Conservation (phyloP, 2,329 filamentous ascomycete genomes). For the Fusarium nelsonii region DNA sequence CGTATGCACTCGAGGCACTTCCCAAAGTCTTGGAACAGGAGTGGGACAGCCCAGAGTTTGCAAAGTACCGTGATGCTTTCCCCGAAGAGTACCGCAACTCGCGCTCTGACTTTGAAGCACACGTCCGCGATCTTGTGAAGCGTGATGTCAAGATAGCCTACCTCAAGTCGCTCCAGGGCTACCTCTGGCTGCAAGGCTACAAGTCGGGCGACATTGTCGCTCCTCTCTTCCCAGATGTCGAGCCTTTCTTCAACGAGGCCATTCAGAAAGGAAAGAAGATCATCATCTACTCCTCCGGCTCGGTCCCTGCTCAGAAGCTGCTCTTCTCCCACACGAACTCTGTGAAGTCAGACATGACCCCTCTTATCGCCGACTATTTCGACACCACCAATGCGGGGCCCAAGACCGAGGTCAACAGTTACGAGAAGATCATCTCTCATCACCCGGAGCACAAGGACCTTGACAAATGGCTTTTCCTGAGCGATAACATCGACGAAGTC, state of each 20-base stretch:
- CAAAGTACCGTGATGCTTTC: constrained; percentile 77
- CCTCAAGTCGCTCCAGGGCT: constrained; percentile 83
- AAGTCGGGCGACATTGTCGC: constrained; percentile 75
- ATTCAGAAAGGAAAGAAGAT: constrained; percentile 66
- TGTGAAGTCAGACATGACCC: constrained; percentile 69
- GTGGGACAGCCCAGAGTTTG: constrained; percentile 76
- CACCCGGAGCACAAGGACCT: constrained; percentile 58
- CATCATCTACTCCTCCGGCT: constrained; percentile 86
- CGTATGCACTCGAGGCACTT: constrained; percentile 78
- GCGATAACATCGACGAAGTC: constrained; percentile 81
- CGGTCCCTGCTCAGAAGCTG: constrained; percentile 83
- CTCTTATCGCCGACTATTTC: constrained; percentile 75
- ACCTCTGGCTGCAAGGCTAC: constrained; percentile 83
- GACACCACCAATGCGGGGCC: constrained; percentile 84
- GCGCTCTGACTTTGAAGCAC: constrained; percentile 70
- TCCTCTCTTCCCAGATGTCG: constrained; percentile 80
- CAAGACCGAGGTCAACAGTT: constrained; percentile 77
- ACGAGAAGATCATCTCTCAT: constrained; percentile 69
- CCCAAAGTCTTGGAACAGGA: constrained; percentile 72
- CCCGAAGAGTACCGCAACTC: constrained; percentile 72
- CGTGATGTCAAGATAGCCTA: constrained; percentile 81
- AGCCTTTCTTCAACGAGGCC: constrained; percentile 72
- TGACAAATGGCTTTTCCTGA: constrained; percentile 78
- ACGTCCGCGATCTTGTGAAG: constrained; percentile 77
- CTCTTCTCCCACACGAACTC: constrained; percentile 77